A percentile compares a stretch with the other conserved stretches of the same genome.
Evolutionary conservation across 1,284 basidiomycete genomes (phyloP).

Genomic region (Cerioporus squamosus): DNA sequence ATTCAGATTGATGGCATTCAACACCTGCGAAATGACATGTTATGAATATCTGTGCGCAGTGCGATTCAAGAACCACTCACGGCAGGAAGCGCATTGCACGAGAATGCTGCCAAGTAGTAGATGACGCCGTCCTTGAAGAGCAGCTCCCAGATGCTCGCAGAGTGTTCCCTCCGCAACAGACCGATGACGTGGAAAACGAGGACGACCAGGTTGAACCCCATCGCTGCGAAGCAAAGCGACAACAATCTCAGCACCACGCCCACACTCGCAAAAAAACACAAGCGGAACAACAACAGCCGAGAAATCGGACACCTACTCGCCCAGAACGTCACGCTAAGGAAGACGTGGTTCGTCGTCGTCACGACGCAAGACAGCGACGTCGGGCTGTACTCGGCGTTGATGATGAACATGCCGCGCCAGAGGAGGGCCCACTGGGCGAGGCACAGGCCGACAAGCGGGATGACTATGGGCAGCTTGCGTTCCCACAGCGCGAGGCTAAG

Average conservation of each 20-base stretch:
- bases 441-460: conserved; percentile 56
- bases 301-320: conserved; percentile 52
- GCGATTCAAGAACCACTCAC: conserved; percentile 41
- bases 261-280: neutral
- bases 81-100: conserved; percentile 68
- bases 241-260: conserved; percentile 5
- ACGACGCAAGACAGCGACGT: conserved; percentile 49
- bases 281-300: neutral
- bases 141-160: conserved; percentile 61
- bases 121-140: conserved; percentile 75
- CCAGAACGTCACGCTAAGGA: conserved; percentile 69
- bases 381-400: conserved; percentile 57
- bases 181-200: conserved; percentile 57
- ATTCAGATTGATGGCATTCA: conserved; percentile 63
- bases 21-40: conserved; percentile 36
- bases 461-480: conserved; percentile 51
- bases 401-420: conserved; percentile 71
- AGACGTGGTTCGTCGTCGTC: conserved; percentile 51
- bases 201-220: conserved; percentile 69
- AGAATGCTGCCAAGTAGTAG: conserved; percentile 66
- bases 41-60: neutral
- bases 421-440: conserved; percentile 68
- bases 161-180: conserved; percentile 51
- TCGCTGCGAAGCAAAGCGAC: conserved; percentile 45
- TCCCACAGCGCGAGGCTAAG: conserved; percentile 73